Percentiles rank a stretch among this genome's conserved stretches.
These are phyloP conservation scores for Eimeria praecox DNA, from an alignment of 169 alveolate species.

Conservation along the genomic window DNA sequence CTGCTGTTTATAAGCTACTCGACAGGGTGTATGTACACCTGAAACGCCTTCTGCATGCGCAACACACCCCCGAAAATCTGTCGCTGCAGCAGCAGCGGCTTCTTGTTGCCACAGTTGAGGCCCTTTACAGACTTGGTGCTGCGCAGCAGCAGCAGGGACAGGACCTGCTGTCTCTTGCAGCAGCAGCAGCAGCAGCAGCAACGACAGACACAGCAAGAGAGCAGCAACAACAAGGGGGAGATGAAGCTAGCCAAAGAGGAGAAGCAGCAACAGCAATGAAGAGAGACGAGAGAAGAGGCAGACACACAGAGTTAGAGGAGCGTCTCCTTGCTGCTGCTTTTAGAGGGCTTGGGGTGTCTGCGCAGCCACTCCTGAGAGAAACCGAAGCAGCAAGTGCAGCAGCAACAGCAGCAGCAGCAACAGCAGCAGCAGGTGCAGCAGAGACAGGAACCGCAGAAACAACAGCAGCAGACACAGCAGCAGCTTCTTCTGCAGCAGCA, in stretches of 20 bases:
- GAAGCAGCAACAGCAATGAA: background rate
- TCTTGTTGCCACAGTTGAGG: background rate
- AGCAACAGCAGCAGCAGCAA: conserved; percentile 38
- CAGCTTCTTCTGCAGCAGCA: no score
- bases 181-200: conserved; percentile 12
- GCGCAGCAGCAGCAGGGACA: conserved; percentile 26
- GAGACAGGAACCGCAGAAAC: background rate
- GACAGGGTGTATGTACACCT: conserved; percentile 4
- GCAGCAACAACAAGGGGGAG: background rate
- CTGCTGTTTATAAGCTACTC: conserved; percentile 1
- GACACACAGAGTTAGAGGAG: background rate
- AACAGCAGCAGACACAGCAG: background rate
- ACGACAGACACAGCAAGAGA: background rate
- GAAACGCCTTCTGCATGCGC: background rate
- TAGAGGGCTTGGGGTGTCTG: conserved; percentile 5
- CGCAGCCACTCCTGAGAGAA: background rate
- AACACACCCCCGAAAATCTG: background rate
- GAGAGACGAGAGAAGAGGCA: background rate
- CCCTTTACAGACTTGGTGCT: background rate
- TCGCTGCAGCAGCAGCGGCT: conserved; percentile 50
- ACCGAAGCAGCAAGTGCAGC: background rate
- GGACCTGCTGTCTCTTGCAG: conserved; percentile 20
- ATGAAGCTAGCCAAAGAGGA: background rate
- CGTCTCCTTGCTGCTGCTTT: conserved; percentile 22
- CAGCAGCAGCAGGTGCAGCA: background rate